phyloP scores from a whole-genome alignment of 495 filamentous ascomycete species.

The Penicillium cinerascens region DNA sequence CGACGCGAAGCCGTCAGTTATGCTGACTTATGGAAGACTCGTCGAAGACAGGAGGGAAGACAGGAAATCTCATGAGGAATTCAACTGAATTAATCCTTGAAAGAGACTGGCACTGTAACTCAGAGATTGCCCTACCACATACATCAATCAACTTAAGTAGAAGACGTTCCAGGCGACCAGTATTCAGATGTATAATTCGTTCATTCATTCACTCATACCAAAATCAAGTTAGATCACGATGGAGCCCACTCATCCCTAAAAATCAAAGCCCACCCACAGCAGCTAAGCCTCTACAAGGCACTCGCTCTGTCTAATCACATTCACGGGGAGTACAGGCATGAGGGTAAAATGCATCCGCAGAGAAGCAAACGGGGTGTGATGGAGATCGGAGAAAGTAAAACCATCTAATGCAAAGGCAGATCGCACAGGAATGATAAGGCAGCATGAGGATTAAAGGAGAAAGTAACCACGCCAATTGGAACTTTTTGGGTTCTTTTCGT shows the following conservation, averaged over 20 bases:
- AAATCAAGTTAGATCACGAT: constrained; percentile 14
- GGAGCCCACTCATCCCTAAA: background rate
- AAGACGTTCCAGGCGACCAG: background rate
- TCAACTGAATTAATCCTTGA: too few relatives aligned
- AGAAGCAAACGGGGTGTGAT: constrained; percentile 6
- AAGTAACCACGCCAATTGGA: background rate
- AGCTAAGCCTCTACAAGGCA: background rate
- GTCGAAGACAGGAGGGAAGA: too few relatives aligned
- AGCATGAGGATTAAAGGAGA: constrained; percentile 5
- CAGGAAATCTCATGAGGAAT: too few relatives aligned
- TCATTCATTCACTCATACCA: constrained; percentile 44
- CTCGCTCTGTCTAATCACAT: background rate
- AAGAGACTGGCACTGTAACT: too few relatives aligned
- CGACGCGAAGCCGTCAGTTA: too few relatives aligned
- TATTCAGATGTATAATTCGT: constrained; percentile 29
- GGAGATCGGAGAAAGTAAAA: constrained; percentile 6
- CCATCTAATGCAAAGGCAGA: constrained; percentile 22
- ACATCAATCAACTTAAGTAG: background rate
- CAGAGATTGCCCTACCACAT: too few relatives aligned
- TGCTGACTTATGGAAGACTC: too few relatives aligned
- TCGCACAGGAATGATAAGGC: constrained; percentile 2
- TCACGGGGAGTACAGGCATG: background rate
- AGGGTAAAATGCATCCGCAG: constrained; percentile 8
- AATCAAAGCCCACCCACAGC: background rate
- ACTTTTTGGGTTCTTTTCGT: background rate